phyloP scores from a whole-genome alignment of 192 early-diverging fungal species.

The Chytriomyces sp. region DNA sequence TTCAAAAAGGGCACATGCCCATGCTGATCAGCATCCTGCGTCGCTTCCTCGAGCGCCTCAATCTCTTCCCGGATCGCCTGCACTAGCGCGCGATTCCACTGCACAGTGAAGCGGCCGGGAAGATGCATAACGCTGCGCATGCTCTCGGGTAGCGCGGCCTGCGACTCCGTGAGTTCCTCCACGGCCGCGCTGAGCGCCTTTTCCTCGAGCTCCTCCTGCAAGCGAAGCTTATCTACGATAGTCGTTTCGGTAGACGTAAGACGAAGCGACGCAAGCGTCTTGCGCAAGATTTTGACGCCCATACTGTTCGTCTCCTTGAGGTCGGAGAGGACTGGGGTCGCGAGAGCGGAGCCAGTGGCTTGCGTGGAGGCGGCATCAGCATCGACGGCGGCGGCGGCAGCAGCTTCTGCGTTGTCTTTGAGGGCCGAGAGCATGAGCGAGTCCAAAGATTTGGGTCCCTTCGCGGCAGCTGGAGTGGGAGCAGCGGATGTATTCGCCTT shows the following conservation, averaged over 20 bases:
- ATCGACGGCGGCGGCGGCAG: neutral
- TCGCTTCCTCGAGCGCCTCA: conserved; percentile 46
- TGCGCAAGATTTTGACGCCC: conserved; percentile 76
- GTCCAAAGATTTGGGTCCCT: conserved; percentile 15
- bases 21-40: conserved; percentile 54
- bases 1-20: conserved; percentile 66
- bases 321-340: conserved; percentile 13
- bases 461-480: neutral
- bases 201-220: conserved; percentile 81
- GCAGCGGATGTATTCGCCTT: neutral
- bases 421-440: conserved; percentile 11
- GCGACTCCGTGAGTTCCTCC: conserved; percentile 60
- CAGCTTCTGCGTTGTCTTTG: neutral
- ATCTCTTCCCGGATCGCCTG: conserved; percentile 73
- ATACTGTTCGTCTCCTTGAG: conserved; percentile 57
- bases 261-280: conserved; percentile 56
- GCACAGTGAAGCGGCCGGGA: conserved; percentile 50
- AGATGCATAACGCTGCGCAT: conserved; percentile 57
- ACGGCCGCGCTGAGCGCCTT: conserved; percentile 76
- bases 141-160: conserved; percentile 51
- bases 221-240: conserved; percentile 40
- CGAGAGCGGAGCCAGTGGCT: neutral
- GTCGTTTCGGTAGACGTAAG: neutral
- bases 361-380: neutral
- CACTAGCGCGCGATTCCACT: conserved; percentile 76